These are phyloP conservation scores for Lactuca saligna DNA, from an alignment of 129 eudicot species.

Conservation along the genomic window DNA sequence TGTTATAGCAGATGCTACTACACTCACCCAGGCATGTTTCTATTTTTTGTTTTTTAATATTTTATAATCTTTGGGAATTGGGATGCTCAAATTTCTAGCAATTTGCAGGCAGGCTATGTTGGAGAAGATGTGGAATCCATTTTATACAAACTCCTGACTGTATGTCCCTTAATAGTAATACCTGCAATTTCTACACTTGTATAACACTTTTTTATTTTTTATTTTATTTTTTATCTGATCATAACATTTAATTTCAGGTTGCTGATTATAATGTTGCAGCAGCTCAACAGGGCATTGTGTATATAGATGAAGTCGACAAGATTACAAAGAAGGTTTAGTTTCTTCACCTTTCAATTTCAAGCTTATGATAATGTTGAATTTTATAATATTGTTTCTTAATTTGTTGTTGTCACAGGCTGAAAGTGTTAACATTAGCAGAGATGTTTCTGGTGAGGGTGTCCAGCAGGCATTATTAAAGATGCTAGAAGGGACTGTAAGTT, in stretches of 20 bases:
- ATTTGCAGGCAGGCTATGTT: slow-evolving; percentile 92
- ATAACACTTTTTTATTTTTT: not conserved
- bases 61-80: not conserved
- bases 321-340: slow-evolving; percentile 81
- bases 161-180: slow-evolving; percentile 18
- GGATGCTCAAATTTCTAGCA: slow-evolving; percentile 14
- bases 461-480: slow-evolving; percentile 95
- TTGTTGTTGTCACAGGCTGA: slow-evolving; percentile 61
- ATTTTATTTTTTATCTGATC: not conserved
- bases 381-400: not conserved
- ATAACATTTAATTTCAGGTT: slow-evolving; percentile 47
- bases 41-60: not conserved
- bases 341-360: not conserved
- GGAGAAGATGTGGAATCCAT: slow-evolving; percentile 99
- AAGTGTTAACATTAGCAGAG: slow-evolving; percentile 94
- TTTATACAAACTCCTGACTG: slow-evolving; percentile 85
- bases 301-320: slow-evolving; percentile 98
- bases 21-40: slow-evolving; percentile 86
- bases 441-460: slow-evolving; percentile 98
- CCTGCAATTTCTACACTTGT: slow-evolving; percentile 7
- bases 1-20: slow-evolving; percentile 99
- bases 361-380: not conserved
- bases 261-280: slow-evolving; percentile 97
- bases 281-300: slow-evolving; percentile 98
- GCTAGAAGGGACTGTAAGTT: slow-evolving; percentile 97